A percentile compares a stretch with the other conserved stretches of the same genome.
phyloP scores from a whole-genome alignment of 2,329 filamentous ascomycete genomes.

The Talaromyces sp. region DNA sequence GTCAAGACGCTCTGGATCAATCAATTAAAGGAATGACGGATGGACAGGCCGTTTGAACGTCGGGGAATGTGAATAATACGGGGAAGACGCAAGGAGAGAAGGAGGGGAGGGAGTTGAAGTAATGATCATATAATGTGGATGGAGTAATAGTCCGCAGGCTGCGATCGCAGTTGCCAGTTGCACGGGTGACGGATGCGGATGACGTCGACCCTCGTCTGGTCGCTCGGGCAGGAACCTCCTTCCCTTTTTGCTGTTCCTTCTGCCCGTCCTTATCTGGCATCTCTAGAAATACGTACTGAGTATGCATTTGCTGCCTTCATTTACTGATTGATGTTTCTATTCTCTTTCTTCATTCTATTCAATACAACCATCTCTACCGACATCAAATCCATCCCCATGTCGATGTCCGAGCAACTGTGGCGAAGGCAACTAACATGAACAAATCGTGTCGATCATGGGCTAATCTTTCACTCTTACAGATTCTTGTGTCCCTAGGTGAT shows the following conservation, averaged over 20 bases:
- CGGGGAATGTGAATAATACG: background rate
- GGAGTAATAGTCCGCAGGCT: conserved; percentile 5
- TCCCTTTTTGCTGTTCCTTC: background rate
- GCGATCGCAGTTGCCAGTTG: conserved; percentile 13
- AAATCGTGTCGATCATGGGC: background rate
- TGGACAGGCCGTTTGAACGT: background rate
- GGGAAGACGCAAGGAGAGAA: background rate
- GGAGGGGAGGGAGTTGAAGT: background rate
- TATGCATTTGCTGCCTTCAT: background rate
- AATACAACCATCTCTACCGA: background rate
- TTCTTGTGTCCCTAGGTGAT: background rate
- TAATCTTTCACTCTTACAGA: background rate
- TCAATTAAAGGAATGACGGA: background rate
- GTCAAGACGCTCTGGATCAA: background rate
- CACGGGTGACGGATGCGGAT: conserved; percentile 30
- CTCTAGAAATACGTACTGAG: background rate
- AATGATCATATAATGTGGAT: conserved; percentile 4
- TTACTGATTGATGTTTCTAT: background rate
- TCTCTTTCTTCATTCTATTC: background rate
- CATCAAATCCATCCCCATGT: background rate
- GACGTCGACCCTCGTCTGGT: conserved; percentile 35
- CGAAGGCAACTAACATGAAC: background rate
- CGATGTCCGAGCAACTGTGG: background rate
- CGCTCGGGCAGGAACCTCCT: conserved; percentile 4
- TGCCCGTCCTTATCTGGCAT: background rate